phyloP scores from a whole-genome alignment of 495 filamentous ascomycete genomes.

The Xylaria flabelliformis region DNA sequence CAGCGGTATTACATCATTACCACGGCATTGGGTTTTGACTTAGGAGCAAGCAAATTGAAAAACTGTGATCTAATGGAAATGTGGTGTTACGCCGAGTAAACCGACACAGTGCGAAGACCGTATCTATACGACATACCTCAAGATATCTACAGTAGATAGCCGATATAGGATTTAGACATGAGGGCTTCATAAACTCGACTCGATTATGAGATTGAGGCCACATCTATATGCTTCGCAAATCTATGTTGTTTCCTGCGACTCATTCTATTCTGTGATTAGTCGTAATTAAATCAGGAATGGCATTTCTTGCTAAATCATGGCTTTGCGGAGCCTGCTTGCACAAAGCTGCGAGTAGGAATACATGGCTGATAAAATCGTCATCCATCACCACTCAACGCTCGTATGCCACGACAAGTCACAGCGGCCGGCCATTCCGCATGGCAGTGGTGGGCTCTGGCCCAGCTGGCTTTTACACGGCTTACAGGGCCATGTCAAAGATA shows the following conservation, averaged over 20 bases:
- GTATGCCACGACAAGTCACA: slow-evolving; percentile 39
- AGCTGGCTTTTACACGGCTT: slow-evolving; percentile 94
- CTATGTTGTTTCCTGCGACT: not conserved
- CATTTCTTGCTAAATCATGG: slow-evolving; percentile 33
- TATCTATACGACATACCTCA: not conserved
- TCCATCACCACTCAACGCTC: slow-evolving; percentile 27
- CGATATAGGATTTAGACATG: not conserved
- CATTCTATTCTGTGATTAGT: not conserved
- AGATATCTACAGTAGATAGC: not conserved
- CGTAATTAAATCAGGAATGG: slow-evolving; percentile 21
- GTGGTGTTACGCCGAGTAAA: not conserved
- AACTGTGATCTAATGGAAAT: not conserved
- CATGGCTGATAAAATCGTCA: not conserved
- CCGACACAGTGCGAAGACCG: slow-evolving; percentile 1
- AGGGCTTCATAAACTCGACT: slow-evolving; percentile 1
- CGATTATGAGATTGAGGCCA: not conserved
- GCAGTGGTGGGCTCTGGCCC: slow-evolving; percentile 95
- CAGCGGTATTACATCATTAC: not conserved
- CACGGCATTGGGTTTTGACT: not conserved
- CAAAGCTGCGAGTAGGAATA: slow-evolving; percentile 26
- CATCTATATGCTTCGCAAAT: not conserved
- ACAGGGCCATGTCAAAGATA: slow-evolving; percentile 77
- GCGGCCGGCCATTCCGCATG: slow-evolving; percentile 69
- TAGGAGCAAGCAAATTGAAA: not conserved
- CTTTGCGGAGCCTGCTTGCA: slow-evolving; percentile 37